phyloP scores from a whole-genome alignment of 2,329 filamentous ascomycete genomes.

The Sporothrix mexicana region DNA sequence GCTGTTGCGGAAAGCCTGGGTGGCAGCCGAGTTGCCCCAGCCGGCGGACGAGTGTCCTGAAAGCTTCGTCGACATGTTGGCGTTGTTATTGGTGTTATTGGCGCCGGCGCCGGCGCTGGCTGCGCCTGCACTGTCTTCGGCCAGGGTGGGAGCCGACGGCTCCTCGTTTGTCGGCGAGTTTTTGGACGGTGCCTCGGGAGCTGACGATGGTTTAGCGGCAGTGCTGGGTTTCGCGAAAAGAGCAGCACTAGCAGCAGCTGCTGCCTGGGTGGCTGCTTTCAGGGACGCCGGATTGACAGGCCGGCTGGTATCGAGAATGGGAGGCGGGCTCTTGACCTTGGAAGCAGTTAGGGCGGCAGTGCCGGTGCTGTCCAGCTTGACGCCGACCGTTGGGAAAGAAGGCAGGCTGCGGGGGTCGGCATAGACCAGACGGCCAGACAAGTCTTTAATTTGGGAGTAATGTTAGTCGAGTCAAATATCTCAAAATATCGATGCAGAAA shows the following conservation, averaged over 20 bases:
- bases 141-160: conserved; percentile 59
- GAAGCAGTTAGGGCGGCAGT: conserved; percentile 28
- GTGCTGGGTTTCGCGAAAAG: conserved; percentile 17
- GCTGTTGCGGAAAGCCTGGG: conserved; percentile 51
- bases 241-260: conserved; percentile 35
- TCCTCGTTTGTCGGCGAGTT: background rate
- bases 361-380: conserved; percentile 51
- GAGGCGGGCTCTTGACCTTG: conserved; percentile 30
- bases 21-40: conserved; percentile 73
- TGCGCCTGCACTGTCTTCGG: conserved; percentile 46
- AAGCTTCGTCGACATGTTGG: conserved; percentile 64
- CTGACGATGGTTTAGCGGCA: background rate
- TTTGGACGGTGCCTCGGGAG: conserved; percentile 30
- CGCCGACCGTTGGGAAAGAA: conserved; percentile 72
- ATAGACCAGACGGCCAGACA: conserved; percentile 64
- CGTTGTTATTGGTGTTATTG: background rate
- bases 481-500: background rate
- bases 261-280: conserved; percentile 34
- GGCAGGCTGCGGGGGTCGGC: conserved; percentile 75
- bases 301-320: conserved; percentile 21
- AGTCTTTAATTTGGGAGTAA: conserved; percentile 10
- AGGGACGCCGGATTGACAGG: conserved; percentile 33
- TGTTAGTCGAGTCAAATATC: conserved; percentile 10
- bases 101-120: conserved; percentile 49
- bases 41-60: conserved; percentile 36